phyloP scores from a whole-genome alignment of 768 basidiomycete genomes.

The Lentinula sp. region DNA sequence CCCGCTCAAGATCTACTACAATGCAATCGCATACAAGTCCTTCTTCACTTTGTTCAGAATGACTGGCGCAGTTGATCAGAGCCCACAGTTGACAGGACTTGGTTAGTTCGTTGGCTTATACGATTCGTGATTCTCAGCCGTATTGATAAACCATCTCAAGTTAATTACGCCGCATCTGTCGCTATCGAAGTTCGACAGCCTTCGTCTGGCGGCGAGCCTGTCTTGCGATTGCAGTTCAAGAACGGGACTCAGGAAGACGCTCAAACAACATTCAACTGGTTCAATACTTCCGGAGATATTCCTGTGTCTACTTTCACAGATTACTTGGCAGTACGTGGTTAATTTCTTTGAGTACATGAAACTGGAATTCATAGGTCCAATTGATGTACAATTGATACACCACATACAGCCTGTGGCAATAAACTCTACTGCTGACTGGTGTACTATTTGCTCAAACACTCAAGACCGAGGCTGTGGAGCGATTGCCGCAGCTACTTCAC shows the following conservation, averaged over 20 bases:
- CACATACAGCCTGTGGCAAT: conserved; percentile 39
- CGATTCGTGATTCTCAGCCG: background rate
- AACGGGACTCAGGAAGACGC: conserved; percentile 48
- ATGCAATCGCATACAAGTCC: conserved; percentile 70
- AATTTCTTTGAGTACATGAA: too few relatives aligned
- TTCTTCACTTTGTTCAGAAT: conserved; percentile 76
- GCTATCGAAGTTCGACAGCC: conserved; percentile 56
- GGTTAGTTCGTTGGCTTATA: conserved; percentile 28
- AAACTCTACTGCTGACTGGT: conserved; percentile 53
- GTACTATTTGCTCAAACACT: conserved; percentile 49
- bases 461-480: conserved; percentile 52
- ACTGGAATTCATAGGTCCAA: too few relatives aligned
- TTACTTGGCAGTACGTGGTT: conserved; percentile 24
- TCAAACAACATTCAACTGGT: conserved; percentile 43
- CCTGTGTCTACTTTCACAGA: conserved; percentile 47
- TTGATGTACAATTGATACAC: background rate
- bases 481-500: conserved; percentile 29
- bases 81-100: conserved; percentile 51
- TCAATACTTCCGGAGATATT: conserved; percentile 42
- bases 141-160: conserved; percentile 22
- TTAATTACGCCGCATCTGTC: conserved; percentile 54
- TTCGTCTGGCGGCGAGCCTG: conserved; percentile 35
- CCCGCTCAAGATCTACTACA: conserved; percentile 52
- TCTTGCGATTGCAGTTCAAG: conserved; percentile 63
- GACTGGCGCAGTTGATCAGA: conserved; percentile 47